phyloP scores from a whole-genome alignment of 345 rosid genomes.

The Streptanthus diversifolius region DNA sequence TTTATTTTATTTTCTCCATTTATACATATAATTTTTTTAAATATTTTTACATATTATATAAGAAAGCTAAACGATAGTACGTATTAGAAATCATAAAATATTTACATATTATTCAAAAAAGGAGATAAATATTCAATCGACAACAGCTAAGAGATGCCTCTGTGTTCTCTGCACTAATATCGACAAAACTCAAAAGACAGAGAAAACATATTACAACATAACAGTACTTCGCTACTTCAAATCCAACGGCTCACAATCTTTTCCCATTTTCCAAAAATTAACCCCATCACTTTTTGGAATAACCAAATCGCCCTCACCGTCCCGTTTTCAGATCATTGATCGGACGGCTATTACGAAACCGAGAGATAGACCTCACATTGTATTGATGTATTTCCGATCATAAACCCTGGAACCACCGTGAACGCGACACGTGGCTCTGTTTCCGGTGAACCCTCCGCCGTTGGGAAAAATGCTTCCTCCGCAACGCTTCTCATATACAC shows the following conservation, averaged over 20 bases:
- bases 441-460: conserved; percentile 14
- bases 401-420: conserved; percentile 93
- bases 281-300: background rate
- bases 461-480: conserved; percentile 44
- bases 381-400: conserved; percentile 64
- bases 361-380: conserved; percentile 81
- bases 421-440: conserved; percentile 66
- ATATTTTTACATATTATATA: conserved; percentile 20
- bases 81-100: conserved; percentile 10
- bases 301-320: background rate
- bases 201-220: background rate
- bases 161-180: conserved; percentile 35
- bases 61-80: background rate
- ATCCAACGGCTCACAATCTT: conserved; percentile 18
- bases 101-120: conserved; percentile 20
- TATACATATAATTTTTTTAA: background rate
- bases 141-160: conserved; percentile 37
- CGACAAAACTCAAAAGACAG: conserved; percentile 30
- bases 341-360: conserved; percentile 10
- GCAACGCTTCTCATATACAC: conserved; percentile 78
- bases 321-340: background rate
- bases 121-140: conserved; percentile 32
- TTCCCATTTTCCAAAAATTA: background rate
- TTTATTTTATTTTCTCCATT: background rate
- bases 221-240: conserved; percentile 10